phyloP scores from a whole-genome alignment of 2,329 filamentous ascomycete species.

The Colletotrichum sp. region DNA sequence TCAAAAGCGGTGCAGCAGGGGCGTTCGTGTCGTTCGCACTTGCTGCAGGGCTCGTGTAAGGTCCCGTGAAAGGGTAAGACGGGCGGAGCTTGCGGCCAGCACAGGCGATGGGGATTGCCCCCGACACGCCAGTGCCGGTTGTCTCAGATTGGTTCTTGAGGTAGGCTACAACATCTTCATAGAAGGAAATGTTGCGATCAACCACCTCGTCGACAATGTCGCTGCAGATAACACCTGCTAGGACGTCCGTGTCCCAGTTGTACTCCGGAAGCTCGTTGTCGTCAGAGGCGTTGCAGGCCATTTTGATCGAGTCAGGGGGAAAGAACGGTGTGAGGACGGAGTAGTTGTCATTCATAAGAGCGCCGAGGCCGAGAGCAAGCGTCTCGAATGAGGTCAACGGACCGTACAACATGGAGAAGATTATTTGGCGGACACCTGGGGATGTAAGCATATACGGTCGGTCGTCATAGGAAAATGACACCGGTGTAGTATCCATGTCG shows the following conservation, averaged over 20 bases:
- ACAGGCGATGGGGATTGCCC: slow-evolving; percentile 33
- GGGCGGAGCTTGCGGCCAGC: slow-evolving; percentile 33
- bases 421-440: slow-evolving; percentile 27
- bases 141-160: slow-evolving; percentile 21
- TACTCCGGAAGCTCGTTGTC: neutral
- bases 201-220: slow-evolving; percentile 26
- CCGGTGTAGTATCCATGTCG: slow-evolving; percentile 29
- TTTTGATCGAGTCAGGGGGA: neutral
- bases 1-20: slow-evolving; percentile 38
- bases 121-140: slow-evolving; percentile 25
- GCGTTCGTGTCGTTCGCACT: slow-evolving; percentile 21
- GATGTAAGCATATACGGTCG: slow-evolving; percentile 30
- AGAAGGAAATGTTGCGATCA: slow-evolving; percentile 13
- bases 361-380: slow-evolving; percentile 20
- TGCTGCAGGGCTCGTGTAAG: slow-evolving; percentile 7
- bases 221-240: slow-evolving; percentile 33
- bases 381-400: slow-evolving; percentile 23
- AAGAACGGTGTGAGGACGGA: neutral
- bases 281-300: neutral
- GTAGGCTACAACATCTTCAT: slow-evolving; percentile 10
- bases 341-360: slow-evolving; percentile 29
- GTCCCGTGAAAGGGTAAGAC: slow-evolving; percentile 31
- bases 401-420: slow-evolving; percentile 32
- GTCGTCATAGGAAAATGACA: slow-evolving; percentile 21
- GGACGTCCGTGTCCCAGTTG: slow-evolving; percentile 22